Evolutionary conservation across 129 eudicot species (phyloP).

Genomic region (Saposhnikovia divaricata): DNA sequence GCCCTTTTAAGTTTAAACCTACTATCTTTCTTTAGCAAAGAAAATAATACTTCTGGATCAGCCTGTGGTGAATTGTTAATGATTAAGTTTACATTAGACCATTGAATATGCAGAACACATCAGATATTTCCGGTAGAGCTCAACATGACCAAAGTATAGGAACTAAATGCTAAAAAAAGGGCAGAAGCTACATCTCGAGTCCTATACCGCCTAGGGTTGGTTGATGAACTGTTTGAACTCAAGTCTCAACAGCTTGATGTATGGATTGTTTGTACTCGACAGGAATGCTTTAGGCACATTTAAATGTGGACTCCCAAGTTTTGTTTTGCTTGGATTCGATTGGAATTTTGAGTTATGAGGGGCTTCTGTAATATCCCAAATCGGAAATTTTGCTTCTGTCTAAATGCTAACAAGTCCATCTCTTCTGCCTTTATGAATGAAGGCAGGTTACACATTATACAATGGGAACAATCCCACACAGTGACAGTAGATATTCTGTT

Average conservation of each 20-base stretch:
- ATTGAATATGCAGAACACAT: background rate
- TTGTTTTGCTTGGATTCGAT: background rate
- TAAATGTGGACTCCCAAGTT: background rate
- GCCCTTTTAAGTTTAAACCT: background rate
- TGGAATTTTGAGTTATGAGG: background rate
- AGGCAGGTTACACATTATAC: background rate
- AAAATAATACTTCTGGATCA: background rate
- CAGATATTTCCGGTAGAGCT: background rate
- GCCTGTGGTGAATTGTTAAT: background rate
- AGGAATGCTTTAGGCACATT: background rate
- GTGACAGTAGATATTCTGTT: background rate
- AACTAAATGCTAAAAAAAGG: background rate
- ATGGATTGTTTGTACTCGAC: background rate
- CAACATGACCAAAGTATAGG: background rate
- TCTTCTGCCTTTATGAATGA: background rate
- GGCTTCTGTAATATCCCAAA: background rate
- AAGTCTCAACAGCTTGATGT: background rate
- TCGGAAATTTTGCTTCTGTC: background rate
- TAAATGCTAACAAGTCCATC: background rate
- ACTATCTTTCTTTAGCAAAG: background rate
- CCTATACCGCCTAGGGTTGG: background rate
- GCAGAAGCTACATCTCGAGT: background rate
- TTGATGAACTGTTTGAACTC: background rate
- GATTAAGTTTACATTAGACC: background rate
- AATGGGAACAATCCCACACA: background rate